phyloP scores from a whole-genome alignment of 1,284 basidiomycete species.

The Fomitiporia mediterranea region DNA sequence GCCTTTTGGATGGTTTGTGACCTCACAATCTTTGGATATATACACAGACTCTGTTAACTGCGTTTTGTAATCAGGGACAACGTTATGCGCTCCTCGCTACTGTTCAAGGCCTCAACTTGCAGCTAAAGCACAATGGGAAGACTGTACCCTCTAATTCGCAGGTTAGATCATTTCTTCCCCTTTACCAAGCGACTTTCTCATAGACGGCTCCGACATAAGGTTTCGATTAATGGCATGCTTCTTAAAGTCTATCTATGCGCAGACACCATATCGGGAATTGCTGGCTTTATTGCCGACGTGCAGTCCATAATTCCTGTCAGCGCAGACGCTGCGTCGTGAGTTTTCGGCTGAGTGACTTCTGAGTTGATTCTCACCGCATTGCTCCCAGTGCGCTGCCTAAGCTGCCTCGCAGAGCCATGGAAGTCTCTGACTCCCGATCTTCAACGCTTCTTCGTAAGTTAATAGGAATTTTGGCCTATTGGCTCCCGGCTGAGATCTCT shows the following conservation, averaged over 20 bases:
- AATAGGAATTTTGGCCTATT: constrained; percentile 13
- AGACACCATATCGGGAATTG: constrained; percentile 55
- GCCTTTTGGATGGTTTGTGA: constrained; percentile 67
- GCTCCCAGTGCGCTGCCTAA: constrained; percentile 21
- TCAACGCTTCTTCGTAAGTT: constrained; percentile 17
- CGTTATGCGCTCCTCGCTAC: constrained; percentile 71
- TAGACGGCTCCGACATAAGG: constrained; percentile 34
- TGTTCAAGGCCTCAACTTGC: constrained; percentile 44
- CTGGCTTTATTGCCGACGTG: constrained; percentile 47
- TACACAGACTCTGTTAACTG: constrained; percentile 18
- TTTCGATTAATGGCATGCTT: constrained; percentile 42
- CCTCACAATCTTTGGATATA: neutral
- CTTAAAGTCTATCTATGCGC: constrained; percentile 62
- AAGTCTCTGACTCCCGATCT: constrained; percentile 31
- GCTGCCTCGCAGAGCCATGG: constrained; percentile 31
- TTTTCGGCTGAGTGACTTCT: constrained; percentile 1
- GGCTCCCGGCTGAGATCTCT: neutral
- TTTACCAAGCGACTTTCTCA: neutral
- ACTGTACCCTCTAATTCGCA: constrained; percentile 32
- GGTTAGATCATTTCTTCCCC: constrained; percentile 32
- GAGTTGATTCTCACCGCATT: neutral
- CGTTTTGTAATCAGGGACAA: constrained; percentile 33
- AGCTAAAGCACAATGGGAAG: constrained; percentile 33
- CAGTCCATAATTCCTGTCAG: constrained; percentile 37
- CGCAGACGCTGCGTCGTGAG: constrained; percentile 35